Percentiles rank a stretch among this genome's conserved stretches.
phyloP scores from a whole-genome alignment of 331 rosid genomes.

The Prunus yedoensis region DNA sequence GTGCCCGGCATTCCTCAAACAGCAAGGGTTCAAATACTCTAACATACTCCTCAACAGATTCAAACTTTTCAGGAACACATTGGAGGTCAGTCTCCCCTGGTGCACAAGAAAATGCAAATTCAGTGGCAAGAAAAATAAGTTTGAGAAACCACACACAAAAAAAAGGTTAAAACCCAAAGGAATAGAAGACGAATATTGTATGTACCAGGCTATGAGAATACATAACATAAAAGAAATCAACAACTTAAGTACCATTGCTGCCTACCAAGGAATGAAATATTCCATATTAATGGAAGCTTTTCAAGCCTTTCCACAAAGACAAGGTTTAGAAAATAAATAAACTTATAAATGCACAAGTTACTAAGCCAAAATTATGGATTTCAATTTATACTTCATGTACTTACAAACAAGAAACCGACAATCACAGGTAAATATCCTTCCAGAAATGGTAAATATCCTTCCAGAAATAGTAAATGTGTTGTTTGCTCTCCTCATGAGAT shows the following conservation, averaged over 20 bases:
- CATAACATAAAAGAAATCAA: background rate
- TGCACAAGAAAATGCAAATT: constrained; percentile 35
- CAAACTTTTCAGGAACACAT: constrained; percentile 91
- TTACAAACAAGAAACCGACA: background rate
- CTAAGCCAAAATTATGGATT: background rate
- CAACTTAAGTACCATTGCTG: background rate
- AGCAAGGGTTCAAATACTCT: constrained; percentile 95
- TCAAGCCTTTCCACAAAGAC: background rate
- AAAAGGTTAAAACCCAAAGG: background rate
- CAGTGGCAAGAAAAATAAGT: constrained; percentile 19
- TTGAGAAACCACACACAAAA: constrained; percentile 9
- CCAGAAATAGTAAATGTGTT: background rate
- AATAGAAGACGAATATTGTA: background rate
- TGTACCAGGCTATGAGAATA: background rate
- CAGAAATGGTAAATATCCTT: too few species aligned
- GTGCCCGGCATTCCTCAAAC: constrained; percentile 99
- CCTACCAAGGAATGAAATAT: background rate
- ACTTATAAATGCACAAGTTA: background rate
- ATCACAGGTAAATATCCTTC: background rate
- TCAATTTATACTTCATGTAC: background rate
- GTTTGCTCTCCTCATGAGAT: background rate
- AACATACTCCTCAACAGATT: constrained; percentile 88
- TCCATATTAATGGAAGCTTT: background rate
- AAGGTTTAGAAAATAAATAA: background rate
- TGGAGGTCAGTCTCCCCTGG: constrained; percentile 92